Evolutionary conservation across 108 stramenopile genomes (phyloP), one percentile per base, ranked within the genome.

Genomic region (Conticribra weissflogii): DNA sequence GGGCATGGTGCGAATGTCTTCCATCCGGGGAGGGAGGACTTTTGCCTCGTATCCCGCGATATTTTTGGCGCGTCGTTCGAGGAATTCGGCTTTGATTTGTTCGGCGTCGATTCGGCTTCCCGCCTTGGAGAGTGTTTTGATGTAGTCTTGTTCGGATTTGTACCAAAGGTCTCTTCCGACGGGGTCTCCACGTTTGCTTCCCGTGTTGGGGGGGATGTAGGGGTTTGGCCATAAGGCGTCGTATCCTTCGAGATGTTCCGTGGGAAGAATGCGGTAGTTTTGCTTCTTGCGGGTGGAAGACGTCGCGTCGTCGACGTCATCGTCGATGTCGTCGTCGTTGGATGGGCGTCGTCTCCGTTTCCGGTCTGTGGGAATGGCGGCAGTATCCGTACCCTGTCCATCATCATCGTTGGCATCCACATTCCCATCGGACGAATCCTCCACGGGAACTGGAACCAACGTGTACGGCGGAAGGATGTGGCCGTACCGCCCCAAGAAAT

Each of bases 401-500:
- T 33, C 58, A 28, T 53, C 22, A 59, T 73, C 65, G 2, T 3
- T 45, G 0, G 66, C 69, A 27, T 70, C 59, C 54, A 68, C 65
- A 1, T 3, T 45, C 0, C 63, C 69, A 27, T 70, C 59, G 19
- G 60, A 60, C 8, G 36, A 41, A 41, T 74, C 83, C 24, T 85
- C 83, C 2, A 19, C 49, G 41, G 58, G 58, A 0, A 66, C 54
- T n/a, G 66, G 71, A 3, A 88, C 80, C 63, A 93, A 63, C 1
- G 89, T 92, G 49, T 86, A 90, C 21, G 85, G 85, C 8, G 95
- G 95, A n/a, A 96, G 57, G 68, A 93, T 88, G 51, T 91, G 80
- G 15, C 95, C 95, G 71, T 92, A 93, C 47, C 92, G 78, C 54
- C 92, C 95, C 63, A 96, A 55, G 63, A 83, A 96, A 58, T 92